These are phyloP conservation scores for Aspergillus bombycis DNA, from an alignment of 2,329 filamentous ascomycete species.

Conservation along the genomic window DNA sequence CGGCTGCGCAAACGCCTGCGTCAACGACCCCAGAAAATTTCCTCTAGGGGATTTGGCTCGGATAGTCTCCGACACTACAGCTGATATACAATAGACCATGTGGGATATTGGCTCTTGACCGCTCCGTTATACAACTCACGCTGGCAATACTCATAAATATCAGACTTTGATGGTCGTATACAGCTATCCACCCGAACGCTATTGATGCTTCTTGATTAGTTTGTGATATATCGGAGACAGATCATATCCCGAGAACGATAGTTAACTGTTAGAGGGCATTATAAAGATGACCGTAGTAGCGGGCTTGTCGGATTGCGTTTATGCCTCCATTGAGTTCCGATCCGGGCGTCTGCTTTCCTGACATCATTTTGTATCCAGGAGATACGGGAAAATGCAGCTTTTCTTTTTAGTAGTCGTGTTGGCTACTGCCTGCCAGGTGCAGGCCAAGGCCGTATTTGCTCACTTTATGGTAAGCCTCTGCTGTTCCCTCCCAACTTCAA, in stretches of 20 bases:
- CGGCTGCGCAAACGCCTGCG: neutral
- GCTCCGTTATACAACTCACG: neutral
- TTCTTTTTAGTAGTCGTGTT: conserved; percentile 9
- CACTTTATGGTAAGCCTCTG: conserved; percentile 34
- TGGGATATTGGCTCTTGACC: neutral
- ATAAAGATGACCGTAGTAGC: neutral
- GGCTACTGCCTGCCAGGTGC: conserved; percentile 9
- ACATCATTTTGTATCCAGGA: neutral
- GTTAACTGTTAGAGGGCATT: neutral
- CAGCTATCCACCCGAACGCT: neutral
- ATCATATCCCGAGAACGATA: neutral
- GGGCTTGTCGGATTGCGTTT: too few species aligned
- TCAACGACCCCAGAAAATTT: neutral
- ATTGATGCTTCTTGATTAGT: neutral
- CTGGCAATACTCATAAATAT: neutral
- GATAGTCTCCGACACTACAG: neutral
- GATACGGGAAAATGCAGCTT: conserved; percentile 4
- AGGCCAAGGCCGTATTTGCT: conserved; percentile 34
- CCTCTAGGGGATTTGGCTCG: neutral
- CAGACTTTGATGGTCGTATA: neutral
- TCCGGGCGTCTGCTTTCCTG: neutral
- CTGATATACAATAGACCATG: neutral
- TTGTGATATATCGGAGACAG: neutral
- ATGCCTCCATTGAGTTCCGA: neutral
- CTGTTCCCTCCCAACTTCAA: neutral